phyloP scores from a whole-genome alignment of 306 rosid species.

The Cercis canadensis region DNA sequence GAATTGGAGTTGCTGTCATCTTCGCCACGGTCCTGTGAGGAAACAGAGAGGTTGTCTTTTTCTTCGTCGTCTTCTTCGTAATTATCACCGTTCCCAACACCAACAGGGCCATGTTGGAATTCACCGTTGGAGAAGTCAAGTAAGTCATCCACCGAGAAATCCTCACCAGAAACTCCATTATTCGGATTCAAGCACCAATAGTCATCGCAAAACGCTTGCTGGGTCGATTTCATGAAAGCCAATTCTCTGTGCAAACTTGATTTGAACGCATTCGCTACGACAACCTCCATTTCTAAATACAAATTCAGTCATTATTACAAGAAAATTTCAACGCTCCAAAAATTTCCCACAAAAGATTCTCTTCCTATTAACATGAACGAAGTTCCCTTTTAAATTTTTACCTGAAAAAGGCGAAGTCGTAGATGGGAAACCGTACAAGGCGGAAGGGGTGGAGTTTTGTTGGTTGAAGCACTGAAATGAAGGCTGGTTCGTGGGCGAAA shows the following conservation, averaged over 20 bases:
- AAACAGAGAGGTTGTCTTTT: slow-evolving; percentile 49
- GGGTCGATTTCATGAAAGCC: slow-evolving; percentile 43
- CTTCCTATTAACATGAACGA: not conserved
- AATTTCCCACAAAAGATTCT: not conserved
- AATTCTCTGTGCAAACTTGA: slow-evolving; percentile 69
- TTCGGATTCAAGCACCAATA: slow-evolving; percentile 36
- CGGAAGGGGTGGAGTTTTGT: slow-evolving; percentile 43
- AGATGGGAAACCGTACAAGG: slow-evolving; percentile 36
- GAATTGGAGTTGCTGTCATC: slow-evolving; percentile 58
- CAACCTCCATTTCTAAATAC: slow-evolving; percentile 69
- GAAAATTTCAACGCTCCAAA: not conserved
- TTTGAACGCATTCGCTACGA: slow-evolving; percentile 72
- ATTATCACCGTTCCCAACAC: slow-evolving; percentile 45
- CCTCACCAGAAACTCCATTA: slow-evolving; percentile 61
- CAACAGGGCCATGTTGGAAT: slow-evolving; percentile 49
- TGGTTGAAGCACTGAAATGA: slow-evolving; percentile 49
- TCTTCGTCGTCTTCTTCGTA: slow-evolving; percentile 44
- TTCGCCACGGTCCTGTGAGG: slow-evolving; percentile 46
- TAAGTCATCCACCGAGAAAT: slow-evolving; percentile 81
- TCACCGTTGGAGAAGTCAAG: slow-evolving; percentile 73
- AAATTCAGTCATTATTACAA: slow-evolving; percentile 34
- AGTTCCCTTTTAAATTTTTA: slow-evolving; percentile 25
- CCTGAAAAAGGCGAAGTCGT: slow-evolving; percentile 44
- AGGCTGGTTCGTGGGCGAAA: slow-evolving; percentile 54
- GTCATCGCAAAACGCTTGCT: slow-evolving; percentile 55